Percentiles rank a stretch among this genome's conserved stretches.
Evolutionary conservation across 192 early-diverging fungal species (phyloP).

Genomic region (Backusella circina): DNA sequence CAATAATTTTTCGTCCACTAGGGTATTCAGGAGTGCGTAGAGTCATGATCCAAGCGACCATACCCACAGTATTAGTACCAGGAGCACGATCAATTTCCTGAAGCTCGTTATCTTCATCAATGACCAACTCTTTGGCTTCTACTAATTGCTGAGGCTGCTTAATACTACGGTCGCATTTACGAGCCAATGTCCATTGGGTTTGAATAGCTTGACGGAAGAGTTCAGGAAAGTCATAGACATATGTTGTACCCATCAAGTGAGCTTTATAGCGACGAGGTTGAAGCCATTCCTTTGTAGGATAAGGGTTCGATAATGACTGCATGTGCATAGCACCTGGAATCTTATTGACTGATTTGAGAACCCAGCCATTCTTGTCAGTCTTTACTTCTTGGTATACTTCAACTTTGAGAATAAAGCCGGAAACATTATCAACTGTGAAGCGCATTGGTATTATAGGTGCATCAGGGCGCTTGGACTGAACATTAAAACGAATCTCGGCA

Average conservation of each 20-base stretch:
- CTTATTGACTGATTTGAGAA: slow-evolving; percentile 80
- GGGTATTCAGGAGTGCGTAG: slow-evolving; percentile 93
- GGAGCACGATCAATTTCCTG: slow-evolving; percentile 72
- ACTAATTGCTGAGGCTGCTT: slow-evolving; percentile 61
- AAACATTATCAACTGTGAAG: slow-evolving; percentile 88
- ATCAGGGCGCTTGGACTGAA: slow-evolving; percentile 58
- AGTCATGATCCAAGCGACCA: slow-evolving; percentile 92
- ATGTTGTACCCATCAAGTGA: slow-evolving; percentile 95
- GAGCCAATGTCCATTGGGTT: slow-evolving; percentile 61
- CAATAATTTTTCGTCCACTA: slow-evolving; percentile 75
- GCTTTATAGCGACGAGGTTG: slow-evolving; percentile 97
- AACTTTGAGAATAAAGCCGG: slow-evolving; percentile 87
- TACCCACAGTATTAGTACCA: slow-evolving; percentile 89
- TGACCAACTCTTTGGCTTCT: slow-evolving; percentile 79
- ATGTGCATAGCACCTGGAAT: slow-evolving; percentile 81
- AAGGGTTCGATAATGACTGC: slow-evolving; percentile 74
- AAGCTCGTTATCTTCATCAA: slow-evolving; percentile 77
- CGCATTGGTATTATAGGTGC: slow-evolving; percentile 71
- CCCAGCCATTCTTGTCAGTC: slow-evolving; percentile 75
- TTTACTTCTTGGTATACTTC: slow-evolving; percentile 92
- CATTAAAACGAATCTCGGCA: slow-evolving; percentile 92
- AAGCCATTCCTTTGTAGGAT: slow-evolving; percentile 92
- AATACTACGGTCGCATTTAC: slow-evolving; percentile 36
- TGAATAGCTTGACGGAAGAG: slow-evolving; percentile 89
- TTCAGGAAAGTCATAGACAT: slow-evolving; percentile 97